A percentile compares a stretch with the other conserved stretches of the same genome.
These are phyloP conservation scores for Didymella glomerata DNA, from an alignment of 2,329 filamentous ascomycete species.

Conservation along the genomic window DNA sequence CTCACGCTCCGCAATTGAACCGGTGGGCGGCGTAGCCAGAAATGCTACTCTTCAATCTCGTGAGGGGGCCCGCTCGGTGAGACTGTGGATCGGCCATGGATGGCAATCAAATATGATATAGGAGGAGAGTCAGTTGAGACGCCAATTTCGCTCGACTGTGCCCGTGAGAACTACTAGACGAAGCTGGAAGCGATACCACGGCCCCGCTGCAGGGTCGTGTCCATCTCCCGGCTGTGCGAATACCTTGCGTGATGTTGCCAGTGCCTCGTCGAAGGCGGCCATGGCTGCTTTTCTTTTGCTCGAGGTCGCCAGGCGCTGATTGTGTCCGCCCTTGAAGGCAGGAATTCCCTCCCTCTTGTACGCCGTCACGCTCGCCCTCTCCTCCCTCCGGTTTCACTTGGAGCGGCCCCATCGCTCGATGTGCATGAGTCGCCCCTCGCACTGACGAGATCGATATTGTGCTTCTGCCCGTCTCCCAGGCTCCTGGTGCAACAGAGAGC, in stretches of 20 bases:
- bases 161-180: slow-evolving; percentile 32
- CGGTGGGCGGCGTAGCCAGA: slow-evolving; percentile 26
- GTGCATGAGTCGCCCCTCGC: slow-evolving; percentile 51
- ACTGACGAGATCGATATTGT: slow-evolving; percentile 48
- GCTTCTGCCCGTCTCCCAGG: slow-evolving; percentile 37
- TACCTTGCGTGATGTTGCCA: slow-evolving; percentile 35
- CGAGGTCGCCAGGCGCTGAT: slow-evolving; percentile 40
- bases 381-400: slow-evolving; percentile 49
- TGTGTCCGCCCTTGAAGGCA: slow-evolving; percentile 40
- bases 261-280: slow-evolving; percentile 32
- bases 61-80: slow-evolving; percentile 20
- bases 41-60: slow-evolving; percentile 26
- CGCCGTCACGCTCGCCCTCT: slow-evolving; percentile 44
- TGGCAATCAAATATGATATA: slow-evolving; percentile 9
- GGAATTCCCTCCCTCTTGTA: slow-evolving; percentile 49
- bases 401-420: slow-evolving; percentile 47
- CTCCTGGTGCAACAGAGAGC: slow-evolving; percentile 49
- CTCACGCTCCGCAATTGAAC: slow-evolving; percentile 36
- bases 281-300: slow-evolving; percentile 48
- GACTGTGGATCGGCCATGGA: slow-evolving; percentile 15
- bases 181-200: slow-evolving; percentile 23
- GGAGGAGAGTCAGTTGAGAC: slow-evolving; percentile 23
- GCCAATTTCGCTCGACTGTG: slow-evolving; percentile 22
- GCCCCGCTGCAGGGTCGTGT: slow-evolving; percentile 25
- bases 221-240: slow-evolving; percentile 18